Evolutionary conservation across 2,329 filamentous ascomycete genomes (phyloP).

Genomic region (Neofusicoccum cordaticola): DNA sequence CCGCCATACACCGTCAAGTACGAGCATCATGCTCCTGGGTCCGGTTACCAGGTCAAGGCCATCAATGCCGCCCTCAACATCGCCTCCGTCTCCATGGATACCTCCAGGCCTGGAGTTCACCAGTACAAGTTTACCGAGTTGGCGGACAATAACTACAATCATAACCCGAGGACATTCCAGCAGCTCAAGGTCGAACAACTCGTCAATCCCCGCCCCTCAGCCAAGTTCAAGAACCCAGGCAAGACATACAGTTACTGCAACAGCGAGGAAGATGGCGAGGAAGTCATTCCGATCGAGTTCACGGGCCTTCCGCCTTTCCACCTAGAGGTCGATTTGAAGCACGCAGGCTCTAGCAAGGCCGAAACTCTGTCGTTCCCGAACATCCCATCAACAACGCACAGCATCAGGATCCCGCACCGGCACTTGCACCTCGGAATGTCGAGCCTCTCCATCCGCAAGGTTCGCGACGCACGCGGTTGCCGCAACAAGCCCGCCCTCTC

Average conservation of each 20-base stretch:
- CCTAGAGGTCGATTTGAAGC: conserved; percentile 89
- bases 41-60: conserved; percentile 65
- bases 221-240: conserved; percentile 77
- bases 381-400: conserved; percentile 70
- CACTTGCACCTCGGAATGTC: conserved; percentile 87
- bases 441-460: conserved; percentile 81
- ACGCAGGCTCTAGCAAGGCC: conserved; percentile 74
- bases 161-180: conserved; percentile 62
- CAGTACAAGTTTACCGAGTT: conserved; percentile 82
- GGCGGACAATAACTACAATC: conserved; percentile 81
- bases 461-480: conserved; percentile 84
- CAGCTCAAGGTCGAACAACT: conserved; percentile 74
- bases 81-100: conserved; percentile 82
- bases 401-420: conserved; percentile 79
- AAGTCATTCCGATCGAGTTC: conserved; percentile 82
- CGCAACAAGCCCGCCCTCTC: conserved; percentile 67
- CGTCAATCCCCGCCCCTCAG: conserved; percentile 79
- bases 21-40: conserved; percentile 67
- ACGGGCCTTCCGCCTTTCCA: conserved; percentile 84
- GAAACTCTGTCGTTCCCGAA: conserved; percentile 80
- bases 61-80: conserved; percentile 75
- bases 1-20: conserved; percentile 84
- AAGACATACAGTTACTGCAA: conserved; percentile 96
- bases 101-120: conserved; percentile 75
- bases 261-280: conserved; percentile 75